Evolutionary conservation across 768 basidiomycete genomes (phyloP).

Genomic region (Tricholoma sp.): DNA sequence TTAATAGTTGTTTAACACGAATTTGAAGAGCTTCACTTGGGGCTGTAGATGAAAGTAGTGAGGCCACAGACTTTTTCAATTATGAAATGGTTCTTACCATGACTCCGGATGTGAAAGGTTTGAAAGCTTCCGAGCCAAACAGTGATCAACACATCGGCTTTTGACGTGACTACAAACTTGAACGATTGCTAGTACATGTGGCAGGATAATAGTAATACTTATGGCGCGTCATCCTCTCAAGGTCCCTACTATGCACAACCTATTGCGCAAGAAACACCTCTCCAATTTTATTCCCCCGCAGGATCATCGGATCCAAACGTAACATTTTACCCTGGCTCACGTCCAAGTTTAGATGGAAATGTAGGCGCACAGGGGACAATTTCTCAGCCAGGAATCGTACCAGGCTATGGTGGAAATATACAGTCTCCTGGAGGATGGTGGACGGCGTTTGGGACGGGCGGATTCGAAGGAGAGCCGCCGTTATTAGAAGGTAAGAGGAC

Average conservation of each 20-base stretch:
- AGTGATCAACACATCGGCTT: slow-evolving; percentile 27
- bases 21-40: slow-evolving; percentile 42
- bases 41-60: slow-evolving; percentile 39
- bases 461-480: slow-evolving; percentile 93
- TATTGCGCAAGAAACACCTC: slow-evolving; percentile 48
- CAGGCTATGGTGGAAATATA: slow-evolving; percentile 67
- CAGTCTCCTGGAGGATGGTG: slow-evolving; percentile 79
- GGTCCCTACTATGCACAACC: slow-evolving; percentile 52
- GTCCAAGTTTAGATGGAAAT: slow-evolving; percentile 75
- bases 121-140: slow-evolving; percentile 25
- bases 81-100: slow-evolving; percentile 38
- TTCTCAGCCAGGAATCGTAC: slow-evolving; percentile 36
- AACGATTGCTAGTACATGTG: slow-evolving; percentile 50
- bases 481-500: slow-evolving; percentile 76
- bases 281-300: slow-evolving; percentile 74
- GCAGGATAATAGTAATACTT: slow-evolving; percentile 63
- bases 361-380: slow-evolving; percentile 51
- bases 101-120: slow-evolving; percentile 20
- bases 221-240: slow-evolving; percentile 59
- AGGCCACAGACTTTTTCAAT: slow-evolving; percentile 4
- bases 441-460: slow-evolving; percentile 94
- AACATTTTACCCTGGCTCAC: slow-evolving; percentile 64
- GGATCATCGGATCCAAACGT: slow-evolving; percentile 40
- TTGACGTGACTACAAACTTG: too few species aligned
- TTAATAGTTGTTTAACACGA: neutral